phyloP scores from a whole-genome alignment of 805 yeast species.

The Hanseniaspora taiwanica region DNA sequence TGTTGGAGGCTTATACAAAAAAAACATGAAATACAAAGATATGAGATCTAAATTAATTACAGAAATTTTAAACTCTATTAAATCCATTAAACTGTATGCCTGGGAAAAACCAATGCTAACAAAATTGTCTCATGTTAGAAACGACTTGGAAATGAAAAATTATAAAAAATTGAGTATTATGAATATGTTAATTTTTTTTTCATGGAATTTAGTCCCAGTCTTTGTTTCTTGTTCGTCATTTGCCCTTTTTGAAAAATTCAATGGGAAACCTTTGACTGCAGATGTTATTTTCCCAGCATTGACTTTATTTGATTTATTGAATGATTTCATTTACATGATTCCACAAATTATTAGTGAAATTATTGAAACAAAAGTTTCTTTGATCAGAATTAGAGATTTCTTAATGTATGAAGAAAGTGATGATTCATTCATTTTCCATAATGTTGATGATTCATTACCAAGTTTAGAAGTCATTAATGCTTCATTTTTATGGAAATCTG shows the following conservation, averaged over 20 bases:
- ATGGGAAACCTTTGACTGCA: conserved; percentile 42
- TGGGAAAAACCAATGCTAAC: conserved; percentile 57
- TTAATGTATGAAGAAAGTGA: conserved; percentile 36
- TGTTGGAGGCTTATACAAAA: conserved; percentile 33
- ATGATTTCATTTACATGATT: conserved; percentile 44
- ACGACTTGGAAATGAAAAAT: conserved; percentile 42
- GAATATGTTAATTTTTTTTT: conserved; percentile 35
- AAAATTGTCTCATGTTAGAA: conserved; percentile 39
- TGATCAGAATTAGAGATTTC: conserved; percentile 39
- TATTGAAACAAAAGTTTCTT: conserved; percentile 46
- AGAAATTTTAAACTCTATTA: conserved; percentile 47
- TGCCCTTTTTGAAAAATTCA: conserved; percentile 35
- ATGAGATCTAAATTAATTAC: conserved; percentile 43
- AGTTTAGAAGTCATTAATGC: conserved; percentile 35
- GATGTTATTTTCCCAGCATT: conserved; percentile 60
- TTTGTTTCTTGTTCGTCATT: conserved; percentile 51
- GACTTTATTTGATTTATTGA: conserved; percentile 42
- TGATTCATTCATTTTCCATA: conserved; percentile 20
- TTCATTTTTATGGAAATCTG: conserved; percentile 39
- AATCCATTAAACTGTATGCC: conserved; percentile 52
- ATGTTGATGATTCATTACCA: conserved; percentile 9
- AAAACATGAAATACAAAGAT: conserved; percentile 53
- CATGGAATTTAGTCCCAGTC: conserved; percentile 55
- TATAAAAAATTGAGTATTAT: conserved; percentile 35
- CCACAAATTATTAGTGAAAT: conserved; percentile 45